Conservation (phyloP, 768 basidiomycete genomes). For the Tulasnella sp. region DNA sequence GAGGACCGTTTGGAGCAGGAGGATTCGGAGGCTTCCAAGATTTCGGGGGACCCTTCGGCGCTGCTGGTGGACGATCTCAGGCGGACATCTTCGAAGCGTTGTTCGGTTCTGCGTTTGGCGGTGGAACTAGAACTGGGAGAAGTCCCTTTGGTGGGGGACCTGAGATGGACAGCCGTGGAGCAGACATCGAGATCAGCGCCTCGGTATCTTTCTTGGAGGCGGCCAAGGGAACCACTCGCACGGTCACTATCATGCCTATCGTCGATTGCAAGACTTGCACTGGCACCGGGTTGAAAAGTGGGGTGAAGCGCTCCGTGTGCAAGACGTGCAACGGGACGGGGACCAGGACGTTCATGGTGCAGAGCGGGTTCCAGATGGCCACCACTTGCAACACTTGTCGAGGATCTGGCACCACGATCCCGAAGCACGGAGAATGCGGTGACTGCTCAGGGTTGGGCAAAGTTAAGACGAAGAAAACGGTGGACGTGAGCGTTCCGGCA, state of each 20-base stretch:
- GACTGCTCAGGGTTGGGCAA: slow-evolving; percentile 87
- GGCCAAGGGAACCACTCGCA: slow-evolving; percentile 83
- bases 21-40: slow-evolving; percentile 78
- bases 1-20: slow-evolving; percentile 58
- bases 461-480: slow-evolving; percentile 73
- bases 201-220: slow-evolving; percentile 88
- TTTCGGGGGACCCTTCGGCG: slow-evolving; percentile 63
- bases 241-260: slow-evolving; percentile 76
- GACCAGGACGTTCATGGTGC: slow-evolving; percentile 83
- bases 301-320: slow-evolving; percentile 81
- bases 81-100: slow-evolving; percentile 84
- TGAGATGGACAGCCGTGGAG: slow-evolving; percentile 54
- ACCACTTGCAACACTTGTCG: slow-evolving; percentile 83
- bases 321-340: slow-evolving; percentile 83
- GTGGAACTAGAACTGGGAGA: slow-evolving; percentile 47
- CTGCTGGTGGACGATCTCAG: slow-evolving; percentile 49
- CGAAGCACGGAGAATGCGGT: slow-evolving; percentile 75
- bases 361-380: slow-evolving; percentile 96
- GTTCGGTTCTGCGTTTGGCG: slow-evolving; percentile 70
- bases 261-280: slow-evolving; percentile 82
- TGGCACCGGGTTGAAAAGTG: slow-evolving; percentile 83
- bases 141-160: slow-evolving; percentile 49
- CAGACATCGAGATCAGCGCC: slow-evolving; percentile 78
- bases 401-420: slow-evolving; percentile 79
- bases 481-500: slow-evolving; percentile 82